Base-by-base conservation (phyloP, 352 stramenopile genomes). In the Phytophthora foliorum region DNA sequence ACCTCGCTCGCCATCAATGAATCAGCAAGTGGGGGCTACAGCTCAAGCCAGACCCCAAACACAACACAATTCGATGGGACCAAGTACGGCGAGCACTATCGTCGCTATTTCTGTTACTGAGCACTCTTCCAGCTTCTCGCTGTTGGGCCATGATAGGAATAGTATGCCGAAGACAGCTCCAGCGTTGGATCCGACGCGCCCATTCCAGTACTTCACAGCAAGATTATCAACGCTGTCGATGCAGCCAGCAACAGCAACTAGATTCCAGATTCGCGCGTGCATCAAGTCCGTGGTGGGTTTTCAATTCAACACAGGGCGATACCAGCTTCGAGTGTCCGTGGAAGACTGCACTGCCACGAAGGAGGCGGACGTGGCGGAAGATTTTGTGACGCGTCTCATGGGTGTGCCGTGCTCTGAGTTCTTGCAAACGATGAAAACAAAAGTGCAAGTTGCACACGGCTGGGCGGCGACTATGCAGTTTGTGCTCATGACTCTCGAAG, bases 261-360 rank as follows among this genome's bases (percentile, higher is more conserved):
- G 72, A 62, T 72, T 88, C n/a, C 61, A 74, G 11, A 81, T 95
- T 42, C 84, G 84, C 21, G 88, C 74, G 16, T 94, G 85, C 57
- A 80, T 95, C 57, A 93, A 95, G 71, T 95, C 88, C 17, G 88
- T 95, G 17, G 70, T 84, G n/a, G 82, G 82, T 0, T 95, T 95
- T 67, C 81, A 93, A 63, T 95, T 91, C 55, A 78, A 89, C 32
- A 89, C 75, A 4, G 88, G 88, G 4, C 59, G 63, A 13, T 95
- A 93, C 63, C 74, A 86, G 6, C 77, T 95, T 29, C 83, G 84
- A 27, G 85, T 94, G 45, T 77, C 84, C 7, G 78, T 95, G 10
- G 88, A 95, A 67, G 88, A 95, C 64, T 88, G 84, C 59, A 93
- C 86, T n/a, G 72, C 69, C 32, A 82, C 73, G n/a, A 74, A 67